Base-by-base conservation (phyloP, 2,329 filamentous ascomycete genomes). In the Sporothrix phasma region DNA sequence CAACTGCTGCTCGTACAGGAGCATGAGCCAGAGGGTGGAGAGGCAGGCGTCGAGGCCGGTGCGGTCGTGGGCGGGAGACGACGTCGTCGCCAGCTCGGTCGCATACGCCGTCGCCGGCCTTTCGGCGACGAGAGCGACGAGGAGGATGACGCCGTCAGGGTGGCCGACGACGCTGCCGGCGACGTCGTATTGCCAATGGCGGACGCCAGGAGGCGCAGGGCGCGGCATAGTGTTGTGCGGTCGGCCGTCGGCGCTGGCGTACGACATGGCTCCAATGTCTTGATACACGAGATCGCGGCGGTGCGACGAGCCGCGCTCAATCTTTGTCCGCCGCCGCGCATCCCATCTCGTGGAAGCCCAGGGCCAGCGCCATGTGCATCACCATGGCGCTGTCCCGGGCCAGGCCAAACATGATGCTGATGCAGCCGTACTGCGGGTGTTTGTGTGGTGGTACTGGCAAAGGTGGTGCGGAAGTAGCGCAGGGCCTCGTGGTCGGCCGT, bases 321-420 rank as follows among this genome's bases (percentile, higher is more conserved):
- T n/a, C n/a, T n/a, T n/a, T n/a, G n/a, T n/a, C 51, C 22, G 51
- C 31, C 51, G 17, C n/a, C 51, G 1, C 2, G 17, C 51, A 39
- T 54, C n/a, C 51, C 51, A 34, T 54, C 31, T 54, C 51, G 31
- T 39, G 51, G 31, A 39, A 54, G n/a, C 51, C 51, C 29, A 54
- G 51, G 1, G 51, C 51, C 51, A 54, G 31, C 34, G 51, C 51
- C 51, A 54, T 54, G 51, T 54, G 51, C 51, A 54, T 54, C 29
- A 54, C 51, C 51, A 54, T 54, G 3, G 51, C n/a, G 8, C 34
- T 39, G 29, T 54, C 51, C 31, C 34, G 29, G 8, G 51, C 51
- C 31, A 54, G 51, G 1, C 31, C 51, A 17, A 54, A 54, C 51
- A 54, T 54, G 51, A 54, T 54, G 51, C n/a, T 22, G 51, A 54